Percentiles rank a stretch among this genome's conserved stretches.
Conservation (phyloP, 257 asterid species). For the Vinca minor region DNA sequence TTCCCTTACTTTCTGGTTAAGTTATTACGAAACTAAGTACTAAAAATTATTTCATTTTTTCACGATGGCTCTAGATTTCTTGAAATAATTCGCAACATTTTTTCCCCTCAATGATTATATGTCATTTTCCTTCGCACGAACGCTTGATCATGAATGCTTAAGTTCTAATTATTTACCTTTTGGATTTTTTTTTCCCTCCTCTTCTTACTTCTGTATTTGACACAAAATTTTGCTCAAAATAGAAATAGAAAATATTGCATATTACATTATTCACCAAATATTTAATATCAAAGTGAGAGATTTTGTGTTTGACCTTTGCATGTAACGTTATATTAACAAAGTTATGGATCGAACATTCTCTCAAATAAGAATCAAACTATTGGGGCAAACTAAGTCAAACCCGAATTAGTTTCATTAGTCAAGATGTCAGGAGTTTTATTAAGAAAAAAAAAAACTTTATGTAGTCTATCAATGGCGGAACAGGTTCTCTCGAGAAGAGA, state of each 20-base stretch:
- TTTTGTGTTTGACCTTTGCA: no score
- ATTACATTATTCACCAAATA: no score
- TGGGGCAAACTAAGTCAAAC: no score
- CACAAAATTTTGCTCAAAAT: background rate
- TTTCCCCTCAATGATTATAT: background rate
- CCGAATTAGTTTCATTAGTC: no score
- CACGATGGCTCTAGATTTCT: background rate
- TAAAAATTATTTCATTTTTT: background rate
- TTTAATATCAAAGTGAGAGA: no score
- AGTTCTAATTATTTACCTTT: background rate
- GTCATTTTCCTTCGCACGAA: constrained; percentile 11
- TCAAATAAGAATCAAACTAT: no score
- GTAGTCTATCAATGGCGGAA: background rate
- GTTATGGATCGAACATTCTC: no score
- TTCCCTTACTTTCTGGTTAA: background rate
- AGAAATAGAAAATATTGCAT: no score
- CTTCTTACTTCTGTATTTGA: background rate
- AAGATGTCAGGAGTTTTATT: no score
- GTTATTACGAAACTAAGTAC: background rate
- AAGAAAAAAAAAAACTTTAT: no score
- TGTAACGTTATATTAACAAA: no score
- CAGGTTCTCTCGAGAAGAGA: background rate
- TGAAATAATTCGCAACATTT: background rate
- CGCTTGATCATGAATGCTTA: constrained; percentile 8
- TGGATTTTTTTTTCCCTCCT: background rate